Evolutionary conservation across 257 asterid species (phyloP), one percentile per base, ranked within the genome.

Genomic region (Plantago elongata): DNA sequence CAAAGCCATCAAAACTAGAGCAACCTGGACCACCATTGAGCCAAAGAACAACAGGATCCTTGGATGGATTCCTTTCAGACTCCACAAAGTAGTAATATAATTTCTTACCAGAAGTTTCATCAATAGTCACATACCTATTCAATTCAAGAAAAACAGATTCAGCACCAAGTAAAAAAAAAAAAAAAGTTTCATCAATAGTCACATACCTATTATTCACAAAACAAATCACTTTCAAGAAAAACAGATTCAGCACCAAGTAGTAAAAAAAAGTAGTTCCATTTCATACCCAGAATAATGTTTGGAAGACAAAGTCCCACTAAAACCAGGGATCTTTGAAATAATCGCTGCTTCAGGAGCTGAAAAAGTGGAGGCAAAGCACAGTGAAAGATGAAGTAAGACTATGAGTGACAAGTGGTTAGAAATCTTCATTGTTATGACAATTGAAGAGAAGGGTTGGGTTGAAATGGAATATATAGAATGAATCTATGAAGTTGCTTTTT

Each of bases 21-120:
- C 99, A 89, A 5, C 99, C 99, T 10, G 99, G 99, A 6, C 97
- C 99, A 40, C 99, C 99, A 73, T 92, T 92, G 29, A 92, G 97
- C 99, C 97, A 92, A 44, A 92, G 89, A 60, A 89, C 97, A 43
- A 92, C 71, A 10, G 97, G 99, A 75, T 92, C 99, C 43, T 63
- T 66, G 1, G 86, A 77, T 45, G 96, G 86, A 45, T 65, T 79
- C 64, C 89, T 73, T 62, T 86, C 95, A 50, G 99, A 92, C 68
- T 78, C 91, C 72, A 92, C 97, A 54, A 89, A 92, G 72, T 92
- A 92, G 63, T 92, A 92, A 71, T 40, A 92, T 76, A 92, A 54
- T 69, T 75, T 89, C 81, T 79, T 89, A 18, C 94, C 91, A 75
- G 75, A 72, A 51, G 51, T 62, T 60, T 92, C 87, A 79, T 84